A percentile compares a stretch with the other conserved stretches of the same genome.
Evolutionary conservation across 176 grass and related monocot genomes (phyloP).

Genomic region (Avena sativa): DNA sequence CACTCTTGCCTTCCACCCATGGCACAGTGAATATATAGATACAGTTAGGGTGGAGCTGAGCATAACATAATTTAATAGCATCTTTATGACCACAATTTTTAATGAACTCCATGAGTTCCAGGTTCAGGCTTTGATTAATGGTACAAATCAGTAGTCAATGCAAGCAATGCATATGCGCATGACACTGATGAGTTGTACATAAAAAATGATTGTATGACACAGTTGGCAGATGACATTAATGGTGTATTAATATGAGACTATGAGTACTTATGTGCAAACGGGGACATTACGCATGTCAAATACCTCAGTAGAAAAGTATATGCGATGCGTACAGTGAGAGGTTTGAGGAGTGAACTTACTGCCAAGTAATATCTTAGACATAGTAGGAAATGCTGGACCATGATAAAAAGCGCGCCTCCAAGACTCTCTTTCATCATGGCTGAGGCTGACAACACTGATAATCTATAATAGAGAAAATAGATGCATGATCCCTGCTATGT

Average conservation of each 20-base stretch:
- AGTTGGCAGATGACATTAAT: not conserved
- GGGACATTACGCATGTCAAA: not conserved
- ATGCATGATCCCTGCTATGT: slow-evolving; percentile 23
- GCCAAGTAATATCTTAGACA: slow-evolving; percentile 80
- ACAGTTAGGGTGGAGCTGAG: slow-evolving; percentile 4
- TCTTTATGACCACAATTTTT: not conserved
- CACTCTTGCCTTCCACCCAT: slow-evolving; percentile 17
- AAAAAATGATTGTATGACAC: slow-evolving; percentile 11
- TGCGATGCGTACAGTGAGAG: not conserved
- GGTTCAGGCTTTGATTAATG: not conserved
- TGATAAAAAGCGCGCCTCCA: slow-evolving; percentile 75
- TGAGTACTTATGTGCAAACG: slow-evolving; percentile 36
- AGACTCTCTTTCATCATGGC: slow-evolving; percentile 55
- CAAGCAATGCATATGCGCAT: slow-evolving; percentile 8
- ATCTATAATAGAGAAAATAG: slow-evolving; percentile 58
- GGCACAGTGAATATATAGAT: slow-evolving; percentile 14
- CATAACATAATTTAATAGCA: slow-evolving; percentile 8
- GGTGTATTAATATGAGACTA: not conserved
- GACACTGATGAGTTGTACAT: slow-evolving; percentile 22
- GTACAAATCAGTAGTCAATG: not conserved
- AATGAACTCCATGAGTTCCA: not conserved
- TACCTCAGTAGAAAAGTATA: not conserved
- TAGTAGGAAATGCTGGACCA: slow-evolving; percentile 79
- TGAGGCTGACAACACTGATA: slow-evolving; percentile 43
- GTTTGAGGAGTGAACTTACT: slow-evolving; percentile 52